Evolutionary conservation across 306 rosid species (phyloP), one percentile per base, ranked within the genome.

Genomic region (Lablab purpureus): DNA sequence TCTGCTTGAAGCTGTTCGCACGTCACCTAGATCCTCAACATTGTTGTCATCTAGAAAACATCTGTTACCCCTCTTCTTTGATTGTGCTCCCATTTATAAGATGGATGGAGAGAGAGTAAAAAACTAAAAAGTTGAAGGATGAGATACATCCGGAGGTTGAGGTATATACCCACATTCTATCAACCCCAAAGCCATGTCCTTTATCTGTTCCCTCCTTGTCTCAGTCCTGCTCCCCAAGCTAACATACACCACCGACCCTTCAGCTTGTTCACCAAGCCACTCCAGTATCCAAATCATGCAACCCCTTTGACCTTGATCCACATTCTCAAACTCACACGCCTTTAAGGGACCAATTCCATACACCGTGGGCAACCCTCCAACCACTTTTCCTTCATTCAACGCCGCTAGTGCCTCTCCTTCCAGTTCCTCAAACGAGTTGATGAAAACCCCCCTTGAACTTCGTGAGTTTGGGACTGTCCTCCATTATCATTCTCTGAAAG

Each of bases 161-260:
- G n/a, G n/a, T n/a, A n/a, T n/a, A n/a, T 45, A 80, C 74, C 90
- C 89, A 79, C 90, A 67, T 7, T 18, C 47, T 32, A 78, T 27
- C n/a, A 91, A 62, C 54, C 93, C 93, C 2, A 75, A 34, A 19
- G 87, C 87, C 7, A 83, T n/a, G 49, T 88, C 94, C 18, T 59
- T 78, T 18, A 81, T 79, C 55, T 87, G 92, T 2, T 79, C 74
- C 45, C 70, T 67, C 1, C 63, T 77, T 30, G 72, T 66, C 21
- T 82, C 79, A 0, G 86, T 88, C 25, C 67, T 76, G 67, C 82
- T 91, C 1, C 90, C 92, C 14, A 88, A 88, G 77, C 88, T 45
- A 10, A 75, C 82, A 11, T 67, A 87, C 18, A 87, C 88, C 3
- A 90, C 94, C 2, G 90, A 88, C 8, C 67, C 82, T 2, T 32